Conservation (phyloP, 345 rosid species). For the Citrus hindsii region DNA sequence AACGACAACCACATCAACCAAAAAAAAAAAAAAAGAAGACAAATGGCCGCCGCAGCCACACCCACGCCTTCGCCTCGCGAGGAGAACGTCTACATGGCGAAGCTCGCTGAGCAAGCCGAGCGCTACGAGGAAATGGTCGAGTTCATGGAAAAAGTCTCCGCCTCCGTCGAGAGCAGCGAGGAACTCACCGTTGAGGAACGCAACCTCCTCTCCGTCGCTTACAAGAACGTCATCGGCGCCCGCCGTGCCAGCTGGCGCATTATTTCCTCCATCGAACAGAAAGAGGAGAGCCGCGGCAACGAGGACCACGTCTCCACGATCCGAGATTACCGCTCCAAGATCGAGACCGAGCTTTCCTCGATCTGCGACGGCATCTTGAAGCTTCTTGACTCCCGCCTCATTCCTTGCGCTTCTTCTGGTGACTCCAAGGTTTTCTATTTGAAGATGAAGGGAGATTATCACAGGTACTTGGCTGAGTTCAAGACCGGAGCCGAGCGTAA, state of each 20-base stretch:
- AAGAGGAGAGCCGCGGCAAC: conserved; percentile 90
- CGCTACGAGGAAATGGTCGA: conserved; percentile 96
- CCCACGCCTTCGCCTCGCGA: conserved; percentile 51
- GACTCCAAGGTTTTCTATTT: conserved; percentile 87
- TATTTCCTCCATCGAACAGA: conserved; percentile 87
- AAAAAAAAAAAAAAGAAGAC: background rate
- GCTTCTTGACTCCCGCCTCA: conserved; percentile 66
- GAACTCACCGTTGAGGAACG: conserved; percentile 86
- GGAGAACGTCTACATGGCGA: conserved; percentile 84
- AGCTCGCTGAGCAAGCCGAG: conserved; percentile 94
- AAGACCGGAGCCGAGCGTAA: conserved; percentile 79
- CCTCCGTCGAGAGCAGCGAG: conserved; percentile 42
- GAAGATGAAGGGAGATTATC: conserved; percentile 94
- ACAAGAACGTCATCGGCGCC: conserved; percentile 96
- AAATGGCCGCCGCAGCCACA: conserved; percentile 41
- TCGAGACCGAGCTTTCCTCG: conserved; percentile 69
- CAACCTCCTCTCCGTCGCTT: conserved; percentile 93
- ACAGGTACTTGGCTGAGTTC: conserved; percentile 86
- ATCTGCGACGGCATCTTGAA: conserved; percentile 85
- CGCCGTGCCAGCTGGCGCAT: conserved; percentile 91
- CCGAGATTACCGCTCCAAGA: conserved; percentile 79
- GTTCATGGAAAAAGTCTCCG: conserved; percentile 83
- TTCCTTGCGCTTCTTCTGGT: conserved; percentile 65
- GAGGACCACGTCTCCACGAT: conserved; percentile 77
- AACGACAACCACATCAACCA: background rate